Base-by-base conservation (phyloP, 2,329 filamentous ascomycete species). In the Stemphylium vesicarium region DNA sequence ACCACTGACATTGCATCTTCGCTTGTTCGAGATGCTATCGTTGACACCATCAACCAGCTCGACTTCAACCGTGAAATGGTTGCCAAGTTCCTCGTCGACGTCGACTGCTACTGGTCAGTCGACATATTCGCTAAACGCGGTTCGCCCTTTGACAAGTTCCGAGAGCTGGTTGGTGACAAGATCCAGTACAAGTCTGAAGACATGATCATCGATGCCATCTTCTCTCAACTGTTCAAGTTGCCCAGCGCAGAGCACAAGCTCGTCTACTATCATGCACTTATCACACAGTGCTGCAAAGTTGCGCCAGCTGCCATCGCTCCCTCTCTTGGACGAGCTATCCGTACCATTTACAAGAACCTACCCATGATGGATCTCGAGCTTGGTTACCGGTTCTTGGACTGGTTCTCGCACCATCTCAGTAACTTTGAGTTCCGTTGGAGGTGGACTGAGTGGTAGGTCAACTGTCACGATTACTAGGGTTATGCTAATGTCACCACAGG, bases 341-440 rank as follows among this genome's bases (percentile, higher is more conserved):
- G 95, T 50, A 96, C 89, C 69, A 81, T 97, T 59, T 99, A 96
- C 80, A 86, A 90, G 59, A 92, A 89, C 72, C 81, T 91, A 9
- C 88, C 92, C 55, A 85, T 84, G 2, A 87, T 98, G 81, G 95
- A 99, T 70, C 81, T 97, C 42, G 93, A 98, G 77, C 80, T 99
- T 38, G 84, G 82, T 51, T 89, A 93, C 69, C 86, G 95, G 22
- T 98, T 98, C 78, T 82, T 96, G 72, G 94, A 98, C 74, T 99
- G 95, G 95, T 99, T 99, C 72, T 86, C 94, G 15, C 95, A 99
- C 75, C 95, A 99, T 79, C 80, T 99, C 63, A 97, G 93, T 79
- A 99, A 99, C 79, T 99, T 99, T 73, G 95, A 96, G 48, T 99
- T 98, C 74, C 95, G 95, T 9, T 99, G 95, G 95, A 98, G 98